phyloP scores from a whole-genome alignment of 139 green algal species.

The Micromonas pusilla region DNA sequence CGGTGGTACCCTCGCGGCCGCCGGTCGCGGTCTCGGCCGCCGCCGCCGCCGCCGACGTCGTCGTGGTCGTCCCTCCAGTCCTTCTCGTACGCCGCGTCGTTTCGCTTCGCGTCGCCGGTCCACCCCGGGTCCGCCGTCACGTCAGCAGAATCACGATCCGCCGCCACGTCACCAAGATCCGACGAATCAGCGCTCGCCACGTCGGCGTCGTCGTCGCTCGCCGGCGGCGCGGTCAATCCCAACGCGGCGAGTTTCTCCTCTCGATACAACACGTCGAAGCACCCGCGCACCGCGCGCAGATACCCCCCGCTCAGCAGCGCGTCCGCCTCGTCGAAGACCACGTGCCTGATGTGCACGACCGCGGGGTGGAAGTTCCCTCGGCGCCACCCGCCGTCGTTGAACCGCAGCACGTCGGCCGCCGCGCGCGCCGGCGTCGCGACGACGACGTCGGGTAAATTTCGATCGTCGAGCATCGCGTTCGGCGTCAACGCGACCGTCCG shows the following conservation, averaged over 20 bases:
- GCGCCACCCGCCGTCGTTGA: neutral
- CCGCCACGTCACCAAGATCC: too few relatives aligned
- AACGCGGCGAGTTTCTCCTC: conserved; percentile 14
- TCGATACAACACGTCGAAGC: conserved; percentile 18
- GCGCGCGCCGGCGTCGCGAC: conserved; percentile 20
- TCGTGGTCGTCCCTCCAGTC: conserved; percentile 20
- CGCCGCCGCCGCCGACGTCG: neutral
- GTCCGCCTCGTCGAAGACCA: conserved; percentile 94
- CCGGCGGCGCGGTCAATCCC: neutral
- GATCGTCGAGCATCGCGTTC: conserved; percentile 25
- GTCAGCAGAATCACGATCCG: too few relatives aligned
- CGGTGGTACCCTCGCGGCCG: too few relatives aligned
- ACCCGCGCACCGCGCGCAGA: neutral
- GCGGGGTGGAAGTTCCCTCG: neutral
- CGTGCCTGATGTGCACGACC: neutral
- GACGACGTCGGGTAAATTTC: conserved; percentile 13
- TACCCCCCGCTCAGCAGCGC: conserved; percentile 67
- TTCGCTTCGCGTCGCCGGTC: neutral
- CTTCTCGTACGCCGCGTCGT: neutral
- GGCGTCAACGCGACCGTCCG: conserved; percentile 21
- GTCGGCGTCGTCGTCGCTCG: neutral
- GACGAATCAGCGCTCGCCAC: too few relatives aligned
- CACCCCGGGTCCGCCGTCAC: neutral
- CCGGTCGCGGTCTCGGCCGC: neutral
- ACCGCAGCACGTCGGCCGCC: neutral